Conservation (phyloP, 768 basidiomycete species). For the Auriscalpium vulgare region DNA sequence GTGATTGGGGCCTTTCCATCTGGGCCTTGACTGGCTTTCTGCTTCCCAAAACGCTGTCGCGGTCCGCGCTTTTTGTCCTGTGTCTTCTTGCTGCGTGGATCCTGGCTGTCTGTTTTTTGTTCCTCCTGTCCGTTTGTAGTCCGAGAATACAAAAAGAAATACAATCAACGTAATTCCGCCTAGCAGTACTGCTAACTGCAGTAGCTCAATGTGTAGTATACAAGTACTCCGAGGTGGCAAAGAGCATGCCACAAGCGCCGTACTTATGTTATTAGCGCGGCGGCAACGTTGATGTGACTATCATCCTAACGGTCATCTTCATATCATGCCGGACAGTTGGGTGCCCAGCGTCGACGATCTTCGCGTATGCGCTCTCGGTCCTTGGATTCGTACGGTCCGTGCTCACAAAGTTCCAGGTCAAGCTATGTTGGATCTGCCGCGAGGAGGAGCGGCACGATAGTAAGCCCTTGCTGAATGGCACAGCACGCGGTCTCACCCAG, state of each 20-base stretch:
- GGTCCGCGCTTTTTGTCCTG: too few species aligned
- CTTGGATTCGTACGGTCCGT: slow-evolving; percentile 4
- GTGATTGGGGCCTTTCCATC: slow-evolving; percentile 19
- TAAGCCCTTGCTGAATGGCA: slow-evolving; percentile 7
- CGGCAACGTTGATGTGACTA: too few species aligned
- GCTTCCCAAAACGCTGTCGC: background rate
- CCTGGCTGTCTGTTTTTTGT: slow-evolving; percentile 4
- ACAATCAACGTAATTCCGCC: background rate
- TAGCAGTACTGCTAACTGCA: too few species aligned
- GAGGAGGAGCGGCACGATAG: slow-evolving; percentile 58
- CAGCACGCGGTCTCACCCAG: background rate
- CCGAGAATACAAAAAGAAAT: background rate
- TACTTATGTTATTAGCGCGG: too few species aligned
- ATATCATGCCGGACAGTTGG: background rate
- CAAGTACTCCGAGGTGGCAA: too few species aligned
- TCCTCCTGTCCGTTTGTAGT: background rate
- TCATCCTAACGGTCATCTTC: background rate
- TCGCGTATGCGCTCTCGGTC: background rate
- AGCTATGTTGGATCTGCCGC: slow-evolving; percentile 74
- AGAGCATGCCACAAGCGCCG: too few species aligned
- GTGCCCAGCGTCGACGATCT: background rate
- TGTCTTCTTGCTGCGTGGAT: background rate
- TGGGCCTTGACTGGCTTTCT: background rate
- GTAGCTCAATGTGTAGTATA: too few species aligned
- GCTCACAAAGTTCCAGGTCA: slow-evolving; percentile 37